Conservation (phyloP, 306 rosid species). For the Gastrolobium villosum region DNA sequence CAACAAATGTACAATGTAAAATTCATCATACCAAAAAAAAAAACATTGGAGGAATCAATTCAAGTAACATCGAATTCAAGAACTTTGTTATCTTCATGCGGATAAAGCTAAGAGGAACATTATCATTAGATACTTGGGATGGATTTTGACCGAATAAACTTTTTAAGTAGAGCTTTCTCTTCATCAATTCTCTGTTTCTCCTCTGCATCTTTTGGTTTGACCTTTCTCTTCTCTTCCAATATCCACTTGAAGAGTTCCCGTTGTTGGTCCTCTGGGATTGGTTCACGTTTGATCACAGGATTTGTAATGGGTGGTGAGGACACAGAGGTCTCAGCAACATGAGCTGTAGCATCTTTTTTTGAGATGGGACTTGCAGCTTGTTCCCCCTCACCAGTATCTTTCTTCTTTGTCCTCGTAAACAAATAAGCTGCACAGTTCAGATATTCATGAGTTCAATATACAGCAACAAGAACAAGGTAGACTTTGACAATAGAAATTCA, state of each 20-base stretch:
- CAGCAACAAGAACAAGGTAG: constrained; percentile 38
- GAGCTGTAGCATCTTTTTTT: constrained; percentile 57
- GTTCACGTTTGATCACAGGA: constrained; percentile 65
- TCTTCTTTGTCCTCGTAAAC: constrained; percentile 76
- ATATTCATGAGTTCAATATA: constrained; percentile 48
- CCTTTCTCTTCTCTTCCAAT: constrained; percentile 91
- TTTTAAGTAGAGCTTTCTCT: constrained; percentile 92
- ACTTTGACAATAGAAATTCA: constrained; percentile 30
- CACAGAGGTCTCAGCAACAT: constrained; percentile 50
- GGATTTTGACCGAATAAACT: constrained; percentile 79
- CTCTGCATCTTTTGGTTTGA: constrained; percentile 72
- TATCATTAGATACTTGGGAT: constrained; percentile 63
- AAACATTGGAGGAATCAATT: constrained; percentile 32
- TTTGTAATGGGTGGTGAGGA: constrained; percentile 50
- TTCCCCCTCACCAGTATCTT: constrained; percentile 62
- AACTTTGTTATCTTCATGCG: not conserved
- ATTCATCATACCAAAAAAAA: constrained; percentile 43
- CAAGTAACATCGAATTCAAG: constrained; percentile 16
- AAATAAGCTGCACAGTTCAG: constrained; percentile 71
- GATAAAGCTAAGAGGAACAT: constrained; percentile 26
- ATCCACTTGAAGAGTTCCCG: constrained; percentile 89
- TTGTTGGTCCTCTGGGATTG: constrained; percentile 80
- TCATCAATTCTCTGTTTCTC: constrained; percentile 83
- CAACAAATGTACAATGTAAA: constrained; percentile 48
- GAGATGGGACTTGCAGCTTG: constrained; percentile 50